Percentiles rank a stretch among this genome's conserved stretches.
These are phyloP conservation scores for Diutina ranongensis DNA, from an alignment of 1,139 yeast species.

Conservation along the genomic window DNA sequence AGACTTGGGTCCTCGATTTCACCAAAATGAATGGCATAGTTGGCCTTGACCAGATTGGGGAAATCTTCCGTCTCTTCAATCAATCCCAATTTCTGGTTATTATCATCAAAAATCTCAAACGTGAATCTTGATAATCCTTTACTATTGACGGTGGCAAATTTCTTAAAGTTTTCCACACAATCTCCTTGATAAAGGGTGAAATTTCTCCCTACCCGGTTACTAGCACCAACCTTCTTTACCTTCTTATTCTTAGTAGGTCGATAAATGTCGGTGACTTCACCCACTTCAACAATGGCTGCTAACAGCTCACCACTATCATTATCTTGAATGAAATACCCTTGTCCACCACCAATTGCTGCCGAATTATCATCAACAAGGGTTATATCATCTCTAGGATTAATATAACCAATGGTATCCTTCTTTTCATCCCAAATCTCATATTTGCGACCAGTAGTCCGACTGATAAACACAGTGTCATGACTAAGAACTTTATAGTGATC, in stretches of 20 bases:
- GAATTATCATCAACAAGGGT: too few relatives aligned
- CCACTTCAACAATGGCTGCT: neutral
- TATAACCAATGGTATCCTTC: neutral
- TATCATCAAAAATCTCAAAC: neutral
- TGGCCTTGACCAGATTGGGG: neutral
- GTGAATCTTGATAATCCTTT: neutral
- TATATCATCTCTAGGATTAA: neutral
- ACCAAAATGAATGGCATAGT: neutral
- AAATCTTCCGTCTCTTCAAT: neutral
- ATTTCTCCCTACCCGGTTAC: conserved; percentile 68
- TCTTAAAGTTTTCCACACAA: neutral
- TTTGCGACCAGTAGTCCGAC: neutral
- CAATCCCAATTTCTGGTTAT: neutral
- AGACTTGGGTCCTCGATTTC: neutral
- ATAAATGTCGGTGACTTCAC: neutral
- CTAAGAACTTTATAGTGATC: neutral
- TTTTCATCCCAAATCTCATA: neutral
- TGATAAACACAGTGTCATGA: neutral
- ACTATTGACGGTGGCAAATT: neutral
- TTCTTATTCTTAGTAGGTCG: neutral
- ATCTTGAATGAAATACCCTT: neutral
- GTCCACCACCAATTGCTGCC: neutral
- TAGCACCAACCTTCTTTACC: neutral
- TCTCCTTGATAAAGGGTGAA: conserved; percentile 76
- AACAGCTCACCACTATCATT: neutral